Percentiles rank a stretch among this genome's conserved stretches.
These are phyloP conservation scores for Lyophyllum atratum DNA, from an alignment of 768 basidiomycete species.

Conservation along the genomic window DNA sequence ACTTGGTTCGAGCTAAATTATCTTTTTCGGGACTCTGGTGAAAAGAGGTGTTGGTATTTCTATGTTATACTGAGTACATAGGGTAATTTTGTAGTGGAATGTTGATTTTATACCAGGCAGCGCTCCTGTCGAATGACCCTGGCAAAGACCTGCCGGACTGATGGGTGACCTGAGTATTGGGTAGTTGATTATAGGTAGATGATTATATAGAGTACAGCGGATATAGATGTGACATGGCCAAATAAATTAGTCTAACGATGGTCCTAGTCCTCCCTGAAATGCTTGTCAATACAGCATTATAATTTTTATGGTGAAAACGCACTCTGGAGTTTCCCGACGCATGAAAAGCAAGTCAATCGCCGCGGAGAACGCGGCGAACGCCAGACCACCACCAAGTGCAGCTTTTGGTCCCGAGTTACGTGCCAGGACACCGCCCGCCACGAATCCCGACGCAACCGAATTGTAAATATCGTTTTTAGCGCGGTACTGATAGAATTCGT, in stretches of 20 bases:
- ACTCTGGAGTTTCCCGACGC: slow-evolving; percentile 81
- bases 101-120: not conserved
- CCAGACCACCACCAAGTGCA: slow-evolving; percentile 83
- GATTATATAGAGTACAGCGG: slow-evolving; percentile 22
- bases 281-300: not conserved
- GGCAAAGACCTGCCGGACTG: not conserved
- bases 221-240: slow-evolving; percentile 16
- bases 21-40: not conserved
- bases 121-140: not conserved
- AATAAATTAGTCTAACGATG: slow-evolving; percentile 30
- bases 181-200: not conserved
- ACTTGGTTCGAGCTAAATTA: not conserved
- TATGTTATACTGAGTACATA: not conserved
- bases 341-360: slow-evolving; percentile 83
- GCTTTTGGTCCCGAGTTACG: slow-evolving; percentile 86
- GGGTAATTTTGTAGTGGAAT: not conserved
- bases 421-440: slow-evolving; percentile 87
- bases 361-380: slow-evolving; percentile 92
- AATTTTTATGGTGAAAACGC: slow-evolving; percentile 30
- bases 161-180: not conserved
- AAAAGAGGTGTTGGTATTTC: not conserved
- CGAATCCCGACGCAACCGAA: slow-evolving; percentile 82
- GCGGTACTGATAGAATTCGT: slow-evolving; percentile 68
- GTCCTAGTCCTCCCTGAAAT: slow-evolving; percentile 52
- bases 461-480: slow-evolving; percentile 96